These are phyloP conservation scores for Eucalyptus marginata DNA, from an alignment of 345 rosid genomes.

Conservation along the genomic window DNA sequence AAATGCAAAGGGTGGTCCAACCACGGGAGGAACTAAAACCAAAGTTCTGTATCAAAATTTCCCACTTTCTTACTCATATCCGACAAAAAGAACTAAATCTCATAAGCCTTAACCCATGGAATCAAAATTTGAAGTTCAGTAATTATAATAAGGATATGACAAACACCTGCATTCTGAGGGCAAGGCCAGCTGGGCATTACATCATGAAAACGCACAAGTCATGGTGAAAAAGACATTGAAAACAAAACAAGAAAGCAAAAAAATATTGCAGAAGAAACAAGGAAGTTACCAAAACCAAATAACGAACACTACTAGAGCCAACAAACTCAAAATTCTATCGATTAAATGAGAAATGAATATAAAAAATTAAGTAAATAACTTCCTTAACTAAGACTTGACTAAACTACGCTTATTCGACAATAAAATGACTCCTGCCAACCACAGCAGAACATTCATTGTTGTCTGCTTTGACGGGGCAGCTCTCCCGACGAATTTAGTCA, in stretches of 20 bases:
- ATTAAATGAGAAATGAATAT: background rate
- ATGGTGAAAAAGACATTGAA: background rate
- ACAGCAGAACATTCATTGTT: background rate
- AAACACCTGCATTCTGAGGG: background rate
- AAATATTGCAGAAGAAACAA: background rate
- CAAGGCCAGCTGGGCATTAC: background rate
- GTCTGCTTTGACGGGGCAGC: background rate
- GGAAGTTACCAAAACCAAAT: background rate
- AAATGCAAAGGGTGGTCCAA: background rate
- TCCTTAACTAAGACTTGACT: background rate
- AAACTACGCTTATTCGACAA: background rate
- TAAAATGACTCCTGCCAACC: background rate
- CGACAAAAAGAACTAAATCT: background rate
- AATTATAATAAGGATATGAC: background rate
- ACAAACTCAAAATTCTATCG: background rate
- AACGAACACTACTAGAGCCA: background rate
- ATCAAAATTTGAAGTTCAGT: background rate
- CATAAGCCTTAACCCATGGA: background rate
- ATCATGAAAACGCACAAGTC: background rate
- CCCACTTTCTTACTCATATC: background rate
- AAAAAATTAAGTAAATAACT: background rate
- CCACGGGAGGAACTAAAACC: background rate
- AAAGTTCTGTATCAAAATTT: background rate
- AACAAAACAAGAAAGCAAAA: background rate
- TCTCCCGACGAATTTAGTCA: background rate